Conservation (phyloP, 495 filamentous ascomycete genomes). For the Massariosphaeria phaeospora region DNA sequence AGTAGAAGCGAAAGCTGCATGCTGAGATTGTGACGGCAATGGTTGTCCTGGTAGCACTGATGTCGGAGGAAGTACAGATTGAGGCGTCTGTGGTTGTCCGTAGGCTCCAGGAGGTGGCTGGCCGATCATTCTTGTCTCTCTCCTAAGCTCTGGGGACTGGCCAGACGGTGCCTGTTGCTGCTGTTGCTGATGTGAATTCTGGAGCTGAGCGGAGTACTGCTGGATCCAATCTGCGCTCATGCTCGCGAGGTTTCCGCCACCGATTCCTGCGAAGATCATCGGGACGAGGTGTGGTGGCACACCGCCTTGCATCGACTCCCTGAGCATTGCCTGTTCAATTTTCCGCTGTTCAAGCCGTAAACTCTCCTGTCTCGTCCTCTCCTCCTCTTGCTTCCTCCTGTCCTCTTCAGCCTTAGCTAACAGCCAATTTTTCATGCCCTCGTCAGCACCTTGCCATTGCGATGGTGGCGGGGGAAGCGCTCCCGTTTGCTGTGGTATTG, state of each 20-base stretch:
- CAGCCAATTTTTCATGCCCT: slow-evolving; percentile 78
- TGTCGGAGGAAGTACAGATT: slow-evolving; percentile 21
- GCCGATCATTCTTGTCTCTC: slow-evolving; percentile 45
- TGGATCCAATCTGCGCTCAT: slow-evolving; percentile 68
- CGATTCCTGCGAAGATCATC: slow-evolving; percentile 81
- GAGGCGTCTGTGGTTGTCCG: slow-evolving; percentile 30
- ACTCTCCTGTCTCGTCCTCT: slow-evolving; percentile 83
- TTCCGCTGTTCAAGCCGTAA: slow-evolving; percentile 79
- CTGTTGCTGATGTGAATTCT: slow-evolving; percentile 46
- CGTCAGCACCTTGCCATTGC: slow-evolving; percentile 70
- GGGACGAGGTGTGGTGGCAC: slow-evolving; percentile 85
- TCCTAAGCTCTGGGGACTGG: slow-evolving; percentile 40
- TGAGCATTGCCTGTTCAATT: slow-evolving; percentile 78
- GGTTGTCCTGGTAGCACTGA: slow-evolving; percentile 32
- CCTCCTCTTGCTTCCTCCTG: slow-evolving; percentile 77
- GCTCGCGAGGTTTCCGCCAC: slow-evolving; percentile 57
- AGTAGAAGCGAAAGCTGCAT: slow-evolving; percentile 18
- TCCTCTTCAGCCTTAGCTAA: slow-evolving; percentile 81
- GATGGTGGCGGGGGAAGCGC: slow-evolving; percentile 63
- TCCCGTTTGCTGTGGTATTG: slow-evolving; percentile 38
- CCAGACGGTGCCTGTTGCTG: slow-evolving; percentile 44
- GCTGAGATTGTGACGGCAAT: slow-evolving; percentile 22
- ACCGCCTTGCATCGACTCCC: slow-evolving; percentile 71
- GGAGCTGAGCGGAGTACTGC: slow-evolving; percentile 54
- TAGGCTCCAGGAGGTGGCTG: slow-evolving; percentile 33